These are phyloP conservation scores for Naganishia friedmannii DNA, from an alignment of 768 basidiomycete species.

Conservation along the genomic window DNA sequence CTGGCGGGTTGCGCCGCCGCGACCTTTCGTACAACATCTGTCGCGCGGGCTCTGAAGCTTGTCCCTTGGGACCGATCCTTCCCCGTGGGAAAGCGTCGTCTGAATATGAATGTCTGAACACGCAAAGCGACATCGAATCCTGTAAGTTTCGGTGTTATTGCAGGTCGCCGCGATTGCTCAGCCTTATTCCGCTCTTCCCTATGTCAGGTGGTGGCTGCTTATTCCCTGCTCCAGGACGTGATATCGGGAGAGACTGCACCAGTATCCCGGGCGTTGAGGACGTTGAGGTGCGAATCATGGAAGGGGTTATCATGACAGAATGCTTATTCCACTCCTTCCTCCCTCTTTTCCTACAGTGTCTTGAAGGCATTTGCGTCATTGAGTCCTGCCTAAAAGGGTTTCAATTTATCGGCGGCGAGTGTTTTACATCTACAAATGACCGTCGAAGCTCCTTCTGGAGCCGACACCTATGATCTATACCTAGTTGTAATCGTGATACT, in stretches of 20 bases:
- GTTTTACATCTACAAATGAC: background rate
- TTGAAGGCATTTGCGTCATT: background rate
- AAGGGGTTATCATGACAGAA: background rate
- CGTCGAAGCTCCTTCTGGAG: background rate
- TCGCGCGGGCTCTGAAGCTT: background rate
- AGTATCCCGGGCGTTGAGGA: background rate
- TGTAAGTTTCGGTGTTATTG: background rate
- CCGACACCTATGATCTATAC: background rate
- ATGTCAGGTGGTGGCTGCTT: slow-evolving; percentile 1
- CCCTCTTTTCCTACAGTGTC: background rate
- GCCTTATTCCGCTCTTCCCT: background rate
- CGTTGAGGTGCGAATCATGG: background rate
- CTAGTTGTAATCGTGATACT: too few relatives aligned
- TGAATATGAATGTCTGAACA: slow-evolving; percentile 1
- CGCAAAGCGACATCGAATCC: background rate
- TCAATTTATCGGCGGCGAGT: background rate
- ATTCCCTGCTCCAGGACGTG: background rate
- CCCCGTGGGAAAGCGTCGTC: background rate
- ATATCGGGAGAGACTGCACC: background rate
- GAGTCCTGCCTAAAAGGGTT: background rate
- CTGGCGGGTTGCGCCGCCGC: background rate
- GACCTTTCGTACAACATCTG: background rate
- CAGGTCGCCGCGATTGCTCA: background rate
- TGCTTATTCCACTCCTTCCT: background rate
- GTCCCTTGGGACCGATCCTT: background rate